Evolutionary conservation across 495 filamentous ascomycete genomes (phyloP).

Genomic region (Aspergillus hancockii): DNA sequence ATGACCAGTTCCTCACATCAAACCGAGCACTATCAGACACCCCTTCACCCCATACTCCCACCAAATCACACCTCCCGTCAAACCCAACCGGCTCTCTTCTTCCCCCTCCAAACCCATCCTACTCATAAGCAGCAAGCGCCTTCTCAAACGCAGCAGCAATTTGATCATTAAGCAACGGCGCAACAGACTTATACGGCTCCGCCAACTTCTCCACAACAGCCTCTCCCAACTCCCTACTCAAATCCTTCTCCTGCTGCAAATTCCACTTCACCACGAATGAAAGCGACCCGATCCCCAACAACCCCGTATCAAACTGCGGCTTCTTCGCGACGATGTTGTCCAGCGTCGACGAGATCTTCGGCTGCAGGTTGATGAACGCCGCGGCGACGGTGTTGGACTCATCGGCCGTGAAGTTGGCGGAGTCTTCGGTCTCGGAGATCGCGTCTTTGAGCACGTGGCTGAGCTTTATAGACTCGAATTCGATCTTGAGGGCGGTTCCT

Average conservation of each 20-base stretch:
- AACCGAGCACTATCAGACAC: no score
- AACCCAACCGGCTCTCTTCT: no score
- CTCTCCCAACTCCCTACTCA: conserved; percentile 15
- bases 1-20: no score
- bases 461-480: conserved; percentile 14
- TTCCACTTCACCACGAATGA: conserved; percentile 21
- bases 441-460: conserved; percentile 17
- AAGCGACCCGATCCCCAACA: conserved; percentile 24
- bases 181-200: conserved; percentile 14
- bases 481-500: conserved; percentile 22
- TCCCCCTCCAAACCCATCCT: not conserved
- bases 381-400: conserved; percentile 20
- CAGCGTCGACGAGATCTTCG: conserved; percentile 23
- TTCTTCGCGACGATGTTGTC: conserved; percentile 24
- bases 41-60: no score
- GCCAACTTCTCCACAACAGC: conserved; percentile 22
- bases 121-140: conserved; percentile 19
- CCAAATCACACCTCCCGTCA: no score
- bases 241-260: conserved; percentile 17
- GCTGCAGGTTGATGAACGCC: conserved; percentile 21
- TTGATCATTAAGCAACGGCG: conserved; percentile 21
- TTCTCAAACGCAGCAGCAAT: conserved; percentile 22
- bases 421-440: conserved; percentile 14
- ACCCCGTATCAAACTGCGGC: conserved; percentile 20
- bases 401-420: conserved; percentile 23